A percentile compares a stretch with the other conserved stretches of the same genome.
phyloP scores from a whole-genome alignment of 352 stramenopile species.

The Globisporangium abappressorium region DNA sequence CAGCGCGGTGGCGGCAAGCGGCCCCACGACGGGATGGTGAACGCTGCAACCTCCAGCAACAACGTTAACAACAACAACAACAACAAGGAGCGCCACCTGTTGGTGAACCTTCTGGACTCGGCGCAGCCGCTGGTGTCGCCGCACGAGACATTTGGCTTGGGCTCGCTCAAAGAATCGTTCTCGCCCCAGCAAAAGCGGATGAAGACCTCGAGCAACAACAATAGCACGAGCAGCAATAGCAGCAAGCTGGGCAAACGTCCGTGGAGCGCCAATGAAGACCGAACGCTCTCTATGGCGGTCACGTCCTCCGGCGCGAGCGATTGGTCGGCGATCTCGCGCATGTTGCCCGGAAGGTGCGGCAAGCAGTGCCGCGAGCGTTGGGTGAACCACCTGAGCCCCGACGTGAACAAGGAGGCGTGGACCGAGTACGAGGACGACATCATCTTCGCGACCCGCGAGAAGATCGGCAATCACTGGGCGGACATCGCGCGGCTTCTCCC shows the following conservation, averaged over 20 bases:
- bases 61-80: not conserved
- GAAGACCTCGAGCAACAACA: conserved; percentile 24
- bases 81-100: conserved; percentile 24
- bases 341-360: conserved; percentile 91
- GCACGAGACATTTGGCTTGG: conserved; percentile 20
- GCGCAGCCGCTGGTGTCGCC: conserved; percentile 27
- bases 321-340: conserved; percentile 93
- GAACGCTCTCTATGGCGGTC: conserved; percentile 47
- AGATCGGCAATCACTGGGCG: conserved; percentile 95
- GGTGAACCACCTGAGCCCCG: conserved; percentile 95
- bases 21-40: conserved; percentile 10
- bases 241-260: conserved; percentile 66
- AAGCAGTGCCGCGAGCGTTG: conserved; percentile 97
- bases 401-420: conserved; percentile 94
- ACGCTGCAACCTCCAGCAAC: too few relatives aligned
- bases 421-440: conserved; percentile 90
- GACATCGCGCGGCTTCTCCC: conserved; percentile 95
- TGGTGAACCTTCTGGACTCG: conserved; percentile 29
- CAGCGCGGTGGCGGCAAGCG: conserved; percentile 2
- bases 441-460: conserved; percentile 71
- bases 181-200: conserved; percentile 61
- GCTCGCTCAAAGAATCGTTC: conserved; percentile 31
- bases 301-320: conserved; percentile 58
- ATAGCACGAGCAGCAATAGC: not conserved
- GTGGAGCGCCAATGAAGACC: conserved; percentile 66